Evolutionary conservation across 2,329 filamentous ascomycete genomes (phyloP), one percentile per base, ranked within the genome.

Genomic region (Penicillium hesseltinei): DNA sequence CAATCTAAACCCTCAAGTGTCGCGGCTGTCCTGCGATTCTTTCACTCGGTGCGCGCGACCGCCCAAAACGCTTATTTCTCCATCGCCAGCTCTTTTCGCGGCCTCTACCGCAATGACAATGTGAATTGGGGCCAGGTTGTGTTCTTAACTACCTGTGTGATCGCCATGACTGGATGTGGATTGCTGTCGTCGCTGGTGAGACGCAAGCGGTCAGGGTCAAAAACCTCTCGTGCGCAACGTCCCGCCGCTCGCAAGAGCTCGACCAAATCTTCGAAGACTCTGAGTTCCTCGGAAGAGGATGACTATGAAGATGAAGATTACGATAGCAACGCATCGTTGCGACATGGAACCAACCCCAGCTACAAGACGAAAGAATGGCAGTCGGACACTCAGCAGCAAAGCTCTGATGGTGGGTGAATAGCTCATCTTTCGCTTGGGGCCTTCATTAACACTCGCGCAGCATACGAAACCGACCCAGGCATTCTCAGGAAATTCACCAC

Each of bases 401-500:
- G 66, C 6, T 65, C 63, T 6, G 66, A 71, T 64, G 73, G 73
- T 75, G 54, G 49, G 69, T 60, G 31, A 21, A 49, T 44, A 45
- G 13, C 17, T 52, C 29, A n/a, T 50, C 9, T 27, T 45, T n/a
- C 6, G 19, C 50, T 23, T 35, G 13, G 9, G 13, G 11, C 23
- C 13, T 29, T 45, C 11, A 39, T 59, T 69, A 50, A 69, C 54
- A 21, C 25, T 46, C 21, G 35, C 43, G 42, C 51, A 75, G 73
- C 73, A 49, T 61, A 67, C 58, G 61, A 73, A 57, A 88, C 85
- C 25, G 92, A 97, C 68, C 91, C 92, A 31, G 82, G 86, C n/a
- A 81, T 97, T 13, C 81, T 97, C 59, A 88, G 82, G 72, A 89
- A 92, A 66, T 83, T 93, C 73, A 92, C 90, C 15, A 81, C 83